phyloP scores from a whole-genome alignment of 148 eudicot species.

The Bassia scoparia region DNA sequence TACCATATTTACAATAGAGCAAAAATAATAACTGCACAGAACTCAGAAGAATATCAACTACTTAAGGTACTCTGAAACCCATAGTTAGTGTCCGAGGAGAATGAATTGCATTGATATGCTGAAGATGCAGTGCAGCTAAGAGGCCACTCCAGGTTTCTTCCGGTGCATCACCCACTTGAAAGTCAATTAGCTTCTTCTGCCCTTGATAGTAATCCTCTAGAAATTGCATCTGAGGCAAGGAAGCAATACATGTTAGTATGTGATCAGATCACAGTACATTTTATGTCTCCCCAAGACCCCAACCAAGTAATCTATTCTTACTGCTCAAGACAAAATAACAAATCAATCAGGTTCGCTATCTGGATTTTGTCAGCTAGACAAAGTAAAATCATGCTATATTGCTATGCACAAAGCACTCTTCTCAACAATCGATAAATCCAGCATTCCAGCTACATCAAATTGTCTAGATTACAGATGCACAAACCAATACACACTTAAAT shows the following conservation, averaged over 20 bases:
- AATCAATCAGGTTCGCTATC: too few relatives aligned
- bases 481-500: background rate
- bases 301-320: background rate
- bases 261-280: background rate
- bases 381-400: background rate
- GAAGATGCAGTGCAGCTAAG: slow-evolving; percentile 38
- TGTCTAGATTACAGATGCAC: too few relatives aligned
- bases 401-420: background rate
- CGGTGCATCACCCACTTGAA: slow-evolving; percentile 34
- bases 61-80: slow-evolving; percentile 29
- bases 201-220: slow-evolving; percentile 37
- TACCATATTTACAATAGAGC: slow-evolving; percentile 15
- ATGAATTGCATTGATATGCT: slow-evolving; percentile 28
- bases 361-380: background rate
- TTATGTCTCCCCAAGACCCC: background rate
- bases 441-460: too few relatives aligned
- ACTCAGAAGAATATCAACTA: background rate
- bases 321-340: background rate
- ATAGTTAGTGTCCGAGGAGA: slow-evolving; percentile 23
- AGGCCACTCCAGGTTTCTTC: slow-evolving; percentile 45
- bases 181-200: slow-evolving; percentile 37
- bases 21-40: background rate
- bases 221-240: slow-evolving; percentile 21
- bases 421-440: too few relatives aligned
- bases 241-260: background rate